A percentile compares a stretch with the other conserved stretches of the same genome.
These are phyloP conservation scores for Trypanosoma lewisi DNA, from an alignment of 208 protist genomes.

Conservation along the genomic window DNA sequence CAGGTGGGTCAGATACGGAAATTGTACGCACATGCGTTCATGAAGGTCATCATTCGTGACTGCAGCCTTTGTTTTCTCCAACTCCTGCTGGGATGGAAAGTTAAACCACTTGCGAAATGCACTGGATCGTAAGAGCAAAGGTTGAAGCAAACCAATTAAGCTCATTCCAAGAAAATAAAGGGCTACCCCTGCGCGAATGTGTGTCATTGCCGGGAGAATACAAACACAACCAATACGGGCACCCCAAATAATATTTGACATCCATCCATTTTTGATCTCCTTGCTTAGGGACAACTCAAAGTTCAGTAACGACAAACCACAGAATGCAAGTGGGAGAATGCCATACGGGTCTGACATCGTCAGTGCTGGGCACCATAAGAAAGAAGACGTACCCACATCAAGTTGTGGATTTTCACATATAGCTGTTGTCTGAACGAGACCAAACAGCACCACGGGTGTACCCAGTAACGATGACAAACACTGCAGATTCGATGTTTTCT, in stretches of 20 bases:
- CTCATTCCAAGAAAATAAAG: slow-evolving; percentile 90
- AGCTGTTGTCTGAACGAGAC: slow-evolving; percentile 53
- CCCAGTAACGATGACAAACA: slow-evolving; percentile 63
- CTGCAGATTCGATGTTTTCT: slow-evolving; percentile 69
- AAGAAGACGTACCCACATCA: slow-evolving; percentile 61
- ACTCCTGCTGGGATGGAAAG: slow-evolving; percentile 40
- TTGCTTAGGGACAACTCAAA: slow-evolving; percentile 81
- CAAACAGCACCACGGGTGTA: slow-evolving; percentile 63
- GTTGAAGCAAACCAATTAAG: slow-evolving; percentile 74
- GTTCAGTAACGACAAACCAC: slow-evolving; percentile 72
- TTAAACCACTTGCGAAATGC: slow-evolving; percentile 48
- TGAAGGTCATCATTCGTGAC: slow-evolving; percentile 45
- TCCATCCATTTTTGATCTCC: slow-evolving; percentile 72
- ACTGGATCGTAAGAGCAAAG: slow-evolving; percentile 54
- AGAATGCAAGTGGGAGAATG: slow-evolving; percentile 61
- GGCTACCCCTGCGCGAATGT: slow-evolving; percentile 73
- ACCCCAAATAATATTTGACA: slow-evolving; percentile 80
- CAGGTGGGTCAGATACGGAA: slow-evolving; percentile 76
- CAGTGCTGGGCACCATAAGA: slow-evolving; percentile 75
- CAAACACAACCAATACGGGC: slow-evolving; percentile 72
- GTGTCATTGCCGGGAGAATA: slow-evolving; percentile 49
- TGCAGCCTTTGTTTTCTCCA: background rate
- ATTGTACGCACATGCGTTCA: slow-evolving; percentile 63
- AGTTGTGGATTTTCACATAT: slow-evolving; percentile 61
- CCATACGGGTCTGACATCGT: slow-evolving; percentile 71